Conservation (phyloP, 441 rosid genomes). For the Isatis lusitanica region DNA sequence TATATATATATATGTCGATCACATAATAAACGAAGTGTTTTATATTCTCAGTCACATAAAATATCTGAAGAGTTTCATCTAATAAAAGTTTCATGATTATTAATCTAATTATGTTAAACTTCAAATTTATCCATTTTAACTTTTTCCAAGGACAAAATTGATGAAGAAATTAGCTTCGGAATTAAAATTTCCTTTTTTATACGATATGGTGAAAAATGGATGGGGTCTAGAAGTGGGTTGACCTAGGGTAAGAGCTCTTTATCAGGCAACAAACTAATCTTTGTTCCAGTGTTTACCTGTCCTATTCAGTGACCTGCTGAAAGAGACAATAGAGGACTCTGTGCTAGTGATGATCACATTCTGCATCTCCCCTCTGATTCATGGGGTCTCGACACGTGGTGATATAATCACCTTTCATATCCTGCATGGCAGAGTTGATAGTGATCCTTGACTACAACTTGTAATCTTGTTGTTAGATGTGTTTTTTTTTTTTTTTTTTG, state of each 20-base stretch:
- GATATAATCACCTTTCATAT: background rate
- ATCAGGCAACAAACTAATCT: slow-evolving; percentile 19
- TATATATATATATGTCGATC: background rate
- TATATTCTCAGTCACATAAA: too few relatives aligned
- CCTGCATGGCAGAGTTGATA: slow-evolving; percentile 22
- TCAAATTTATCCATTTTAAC: background rate
- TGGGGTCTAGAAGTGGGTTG: slow-evolving; percentile 14
- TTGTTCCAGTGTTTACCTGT: slow-evolving; percentile 20
- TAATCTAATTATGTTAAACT: background rate
- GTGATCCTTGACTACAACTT: slow-evolving; percentile 24
- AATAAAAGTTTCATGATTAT: background rate
- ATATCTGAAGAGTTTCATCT: background rate
- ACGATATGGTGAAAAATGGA: background rate
- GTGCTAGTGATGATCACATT: slow-evolving; percentile 34
- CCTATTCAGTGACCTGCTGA: slow-evolving; percentile 35
- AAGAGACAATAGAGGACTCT: slow-evolving; percentile 34
- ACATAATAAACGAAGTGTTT: too few relatives aligned
- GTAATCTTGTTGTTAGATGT: background rate
- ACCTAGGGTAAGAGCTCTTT: slow-evolving; percentile 17
- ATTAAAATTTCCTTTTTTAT: background rate
- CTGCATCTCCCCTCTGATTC: slow-evolving; percentile 26
- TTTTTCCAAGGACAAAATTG: background rate
- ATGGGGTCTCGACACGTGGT: slow-evolving; percentile 37
- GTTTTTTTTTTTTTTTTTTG: too few relatives aligned
- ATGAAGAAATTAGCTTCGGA: background rate